Conservation (phyloP, 1,284 basidiomycete species). For the Fomitopsis betulina region DNA sequence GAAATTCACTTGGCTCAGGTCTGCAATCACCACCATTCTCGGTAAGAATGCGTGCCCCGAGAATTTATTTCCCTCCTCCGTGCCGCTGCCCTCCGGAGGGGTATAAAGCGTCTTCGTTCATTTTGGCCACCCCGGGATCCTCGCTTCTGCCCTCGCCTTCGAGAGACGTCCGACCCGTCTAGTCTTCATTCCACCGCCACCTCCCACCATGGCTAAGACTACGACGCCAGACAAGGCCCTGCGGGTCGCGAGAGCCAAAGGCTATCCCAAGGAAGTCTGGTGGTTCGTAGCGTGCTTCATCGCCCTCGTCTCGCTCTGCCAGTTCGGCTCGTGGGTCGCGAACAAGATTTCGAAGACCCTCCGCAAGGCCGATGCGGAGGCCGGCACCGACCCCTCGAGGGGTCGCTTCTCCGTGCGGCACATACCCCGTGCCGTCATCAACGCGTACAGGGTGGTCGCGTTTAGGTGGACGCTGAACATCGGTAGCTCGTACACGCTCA, state of each 20-base stretch:
- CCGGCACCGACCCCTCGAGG: slow-evolving; percentile 2
- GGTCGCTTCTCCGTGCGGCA: slow-evolving; percentile 22
- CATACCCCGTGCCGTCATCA: slow-evolving; percentile 34
- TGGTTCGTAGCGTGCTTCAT: slow-evolving; percentile 41
- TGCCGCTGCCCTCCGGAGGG: not conserved
- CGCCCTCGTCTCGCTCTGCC: slow-evolving; percentile 34
- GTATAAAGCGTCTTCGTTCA: not conserved
- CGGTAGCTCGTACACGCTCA: slow-evolving; percentile 40
- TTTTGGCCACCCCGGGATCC: not conserved
- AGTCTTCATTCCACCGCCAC: not conserved
- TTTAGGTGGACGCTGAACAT: slow-evolving; percentile 45
- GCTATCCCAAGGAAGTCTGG: slow-evolving; percentile 41
- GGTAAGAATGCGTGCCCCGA: not conserved
- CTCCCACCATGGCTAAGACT: not conserved
- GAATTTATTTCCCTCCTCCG: not conserved
- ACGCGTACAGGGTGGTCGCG: slow-evolving; percentile 41
- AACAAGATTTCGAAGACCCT: slow-evolving; percentile 14
- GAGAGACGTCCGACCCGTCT: not conserved
- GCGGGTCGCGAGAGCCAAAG: slow-evolving; percentile 9
- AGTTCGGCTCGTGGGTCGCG: slow-evolving; percentile 25
- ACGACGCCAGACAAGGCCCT: slow-evolving; percentile 10
- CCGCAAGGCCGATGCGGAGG: slow-evolving; percentile 20
- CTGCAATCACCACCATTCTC: not conserved
- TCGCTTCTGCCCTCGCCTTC: not conserved
- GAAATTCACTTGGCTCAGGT: not conserved